phyloP scores from a whole-genome alignment of 148 eudicot genomes.

The Nyssa sinensis region DNA sequence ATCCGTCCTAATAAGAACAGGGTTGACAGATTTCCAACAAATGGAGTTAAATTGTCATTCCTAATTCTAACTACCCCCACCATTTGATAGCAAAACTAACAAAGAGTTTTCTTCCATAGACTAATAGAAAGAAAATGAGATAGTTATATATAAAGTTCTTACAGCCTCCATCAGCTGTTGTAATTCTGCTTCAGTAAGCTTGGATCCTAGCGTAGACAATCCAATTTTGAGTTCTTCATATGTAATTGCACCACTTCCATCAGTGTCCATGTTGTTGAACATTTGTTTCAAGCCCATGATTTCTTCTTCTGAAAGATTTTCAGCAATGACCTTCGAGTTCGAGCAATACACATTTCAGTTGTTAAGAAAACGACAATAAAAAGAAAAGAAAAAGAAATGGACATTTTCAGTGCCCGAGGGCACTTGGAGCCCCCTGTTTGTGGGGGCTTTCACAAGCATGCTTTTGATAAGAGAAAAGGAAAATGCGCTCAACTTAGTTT shows the following conservation, averaged over 20 bases:
- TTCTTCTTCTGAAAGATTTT: conserved; percentile 74
- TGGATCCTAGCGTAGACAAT: conserved; percentile 68
- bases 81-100: background rate
- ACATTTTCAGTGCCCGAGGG: too few relatives aligned
- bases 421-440: too few relatives aligned
- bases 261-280: conserved; percentile 90
- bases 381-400: background rate
- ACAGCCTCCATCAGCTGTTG: conserved; percentile 86
- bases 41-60: too few relatives aligned
- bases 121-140: background rate
- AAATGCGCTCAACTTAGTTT: too few relatives aligned
- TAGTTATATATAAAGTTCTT: conserved; percentile 24
- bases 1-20: too few relatives aligned
- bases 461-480: too few relatives aligned
- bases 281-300: conserved; percentile 71
- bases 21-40: too few relatives aligned
- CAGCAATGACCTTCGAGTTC: conserved; percentile 91
- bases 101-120: background rate
- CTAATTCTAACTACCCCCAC: too few relatives aligned
- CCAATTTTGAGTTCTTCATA: conserved; percentile 73
- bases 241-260: conserved; percentile 82
- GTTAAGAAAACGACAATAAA: background rate
- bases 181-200: conserved; percentile 63
- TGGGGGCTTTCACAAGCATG: too few relatives aligned
- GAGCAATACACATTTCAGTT: conserved; percentile 13